Conservation (phyloP, 352 stramenopile species). For the Phytophthora parvispora region DNA sequence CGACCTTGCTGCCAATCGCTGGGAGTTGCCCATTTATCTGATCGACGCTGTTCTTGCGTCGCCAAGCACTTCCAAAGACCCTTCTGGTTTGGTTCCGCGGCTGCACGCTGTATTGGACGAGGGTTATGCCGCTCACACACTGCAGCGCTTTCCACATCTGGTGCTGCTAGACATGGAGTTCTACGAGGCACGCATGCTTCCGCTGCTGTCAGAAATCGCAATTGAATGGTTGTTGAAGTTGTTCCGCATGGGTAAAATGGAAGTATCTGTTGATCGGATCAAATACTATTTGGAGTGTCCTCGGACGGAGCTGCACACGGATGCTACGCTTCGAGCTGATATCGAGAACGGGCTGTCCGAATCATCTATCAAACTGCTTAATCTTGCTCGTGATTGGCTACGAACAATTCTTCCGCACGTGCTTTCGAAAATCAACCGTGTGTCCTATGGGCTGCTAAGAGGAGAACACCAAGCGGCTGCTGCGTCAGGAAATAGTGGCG, state of each 20-base stretch:
- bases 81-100: conserved; percentile 41
- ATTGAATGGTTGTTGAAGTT: conserved; percentile 88
- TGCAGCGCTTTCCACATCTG: conserved; percentile 98
- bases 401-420: conserved; percentile 98
- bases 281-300: conserved; percentile 79
- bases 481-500: conserved; percentile 59
- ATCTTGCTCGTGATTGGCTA: conserved; percentile 98
- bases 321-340: conserved; percentile 81
- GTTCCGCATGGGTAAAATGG: conserved; percentile 96
- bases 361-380: conserved; percentile 98
- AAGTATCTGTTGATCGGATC: conserved; percentile 83
- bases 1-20: conserved; percentile 91
- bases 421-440: conserved; percentile 99
- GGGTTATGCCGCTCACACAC: conserved; percentile 93
- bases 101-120: conserved; percentile 94
- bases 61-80: conserved; percentile 11
- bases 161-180: conserved; percentile 98
- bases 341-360: conserved; percentile 83
- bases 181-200: conserved; percentile 95
- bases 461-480: conserved; percentile 65
- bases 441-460: conserved; percentile 98
- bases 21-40: conserved; percentile 94
- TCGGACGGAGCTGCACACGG: conserved; percentile 67
- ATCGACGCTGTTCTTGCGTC: conserved; percentile 95
- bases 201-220: conserved; percentile 92